Conservation (phyloP, 2,329 filamentous ascomycete genomes). For the Penicillium thymicola region DNA sequence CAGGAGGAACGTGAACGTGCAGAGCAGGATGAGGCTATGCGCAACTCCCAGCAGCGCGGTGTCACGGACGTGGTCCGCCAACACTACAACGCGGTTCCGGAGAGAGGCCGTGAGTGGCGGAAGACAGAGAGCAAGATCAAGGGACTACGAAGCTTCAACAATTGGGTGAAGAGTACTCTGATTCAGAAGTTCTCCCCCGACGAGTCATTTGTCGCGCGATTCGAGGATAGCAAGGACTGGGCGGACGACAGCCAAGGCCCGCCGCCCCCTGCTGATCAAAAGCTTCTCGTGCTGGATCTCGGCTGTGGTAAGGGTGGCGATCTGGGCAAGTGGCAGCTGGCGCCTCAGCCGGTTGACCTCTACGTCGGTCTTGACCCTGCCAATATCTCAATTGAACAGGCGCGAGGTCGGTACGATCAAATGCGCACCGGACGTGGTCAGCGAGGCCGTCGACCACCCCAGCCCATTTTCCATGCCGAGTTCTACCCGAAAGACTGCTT, state of each 20-base stretch:
- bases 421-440: constrained; percentile 59
- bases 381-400: constrained; percentile 87
- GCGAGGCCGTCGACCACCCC: constrained; percentile 53
- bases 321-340: constrained; percentile 91
- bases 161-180: constrained; percentile 96
- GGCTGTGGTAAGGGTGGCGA: constrained; percentile 97
- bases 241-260: constrained; percentile 36
- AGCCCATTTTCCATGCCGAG: constrained; percentile 72
- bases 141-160: constrained; percentile 91
- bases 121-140: constrained; percentile 94
- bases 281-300: constrained; percentile 82
- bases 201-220: constrained; percentile 64
- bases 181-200: constrained; percentile 94
- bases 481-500: constrained; percentile 94
- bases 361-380: constrained; percentile 95
- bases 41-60: constrained; percentile 48
- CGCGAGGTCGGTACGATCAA: constrained; percentile 73
- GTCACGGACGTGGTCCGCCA: constrained; percentile 84
- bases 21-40: constrained; percentile 38
- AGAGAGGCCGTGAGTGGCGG: constrained; percentile 90
- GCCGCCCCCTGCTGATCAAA: constrained; percentile 43
- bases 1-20: constrained; percentile 46
- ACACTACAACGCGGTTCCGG: constrained; percentile 94
- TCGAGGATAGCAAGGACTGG: constrained; percentile 45
- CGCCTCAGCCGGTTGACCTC: constrained; percentile 83